Percentiles rank a stretch among this genome's conserved stretches.
These are phyloP conservation scores for Ophiostoma ips DNA, from an alignment of 2,329 filamentous ascomycete species.

Conservation along the genomic window DNA sequence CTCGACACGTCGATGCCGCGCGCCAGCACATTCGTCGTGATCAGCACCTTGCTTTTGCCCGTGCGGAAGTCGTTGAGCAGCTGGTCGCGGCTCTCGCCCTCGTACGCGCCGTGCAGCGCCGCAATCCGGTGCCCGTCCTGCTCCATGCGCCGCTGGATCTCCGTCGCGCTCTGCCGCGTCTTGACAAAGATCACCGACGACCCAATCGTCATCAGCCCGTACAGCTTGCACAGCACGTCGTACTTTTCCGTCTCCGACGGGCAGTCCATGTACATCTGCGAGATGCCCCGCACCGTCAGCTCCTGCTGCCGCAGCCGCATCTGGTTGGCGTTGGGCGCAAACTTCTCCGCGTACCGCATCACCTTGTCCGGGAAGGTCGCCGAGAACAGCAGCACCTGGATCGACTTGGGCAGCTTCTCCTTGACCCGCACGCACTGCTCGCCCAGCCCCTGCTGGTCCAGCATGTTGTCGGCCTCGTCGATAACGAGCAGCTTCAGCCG, in stretches of 20 bases:
- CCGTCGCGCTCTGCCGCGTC: constrained; percentile 72
- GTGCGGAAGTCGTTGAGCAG: constrained; percentile 77
- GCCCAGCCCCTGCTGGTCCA: constrained; percentile 87
- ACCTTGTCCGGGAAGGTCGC: constrained; percentile 85
- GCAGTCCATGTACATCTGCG: constrained; percentile 95
- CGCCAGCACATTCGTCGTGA: constrained; percentile 92
- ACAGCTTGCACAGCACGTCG: constrained; percentile 76
- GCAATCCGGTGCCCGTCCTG: constrained; percentile 84
- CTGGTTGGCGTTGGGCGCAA: constrained; percentile 73
- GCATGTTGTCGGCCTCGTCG: constrained; percentile 97
- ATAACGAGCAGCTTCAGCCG: constrained; percentile 73
- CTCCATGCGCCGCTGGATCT: constrained; percentile 77
- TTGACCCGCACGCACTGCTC: constrained; percentile 92
- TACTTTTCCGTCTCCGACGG: constrained; percentile 73
- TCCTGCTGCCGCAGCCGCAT: constrained; percentile 83
- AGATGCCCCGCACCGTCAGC: constrained; percentile 91
- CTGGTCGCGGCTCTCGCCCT: constrained; percentile 67
- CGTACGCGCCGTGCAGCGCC: constrained; percentile 75
- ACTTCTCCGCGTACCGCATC: constrained; percentile 66
- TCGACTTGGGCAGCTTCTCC: constrained; percentile 54
- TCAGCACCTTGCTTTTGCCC: constrained; percentile 85
- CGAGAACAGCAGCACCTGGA: constrained; percentile 92
- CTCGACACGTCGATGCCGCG: constrained; percentile 86
- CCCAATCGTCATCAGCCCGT: constrained; percentile 89
- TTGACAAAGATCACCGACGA: constrained; percentile 97